Percentiles rank a stretch among this genome's conserved stretches.
phyloP scores from a whole-genome alignment of 148 eudicot genomes.

The Rhododendron kiyosumense region DNA sequence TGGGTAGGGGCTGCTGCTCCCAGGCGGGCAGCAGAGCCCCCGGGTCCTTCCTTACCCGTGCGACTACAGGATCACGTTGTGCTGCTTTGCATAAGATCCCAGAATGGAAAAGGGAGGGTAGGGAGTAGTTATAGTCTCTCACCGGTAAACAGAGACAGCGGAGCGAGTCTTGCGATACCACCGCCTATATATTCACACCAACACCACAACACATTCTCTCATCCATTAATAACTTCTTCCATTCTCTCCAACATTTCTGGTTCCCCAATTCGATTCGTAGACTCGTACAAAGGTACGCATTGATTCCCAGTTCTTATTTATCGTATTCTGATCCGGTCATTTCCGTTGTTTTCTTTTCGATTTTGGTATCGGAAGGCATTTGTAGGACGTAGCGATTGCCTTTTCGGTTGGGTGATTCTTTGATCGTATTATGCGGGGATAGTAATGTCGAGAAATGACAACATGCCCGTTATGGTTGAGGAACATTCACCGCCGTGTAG shows the following conservation, averaged over 20 bases:
- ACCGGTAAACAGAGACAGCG: background rate
- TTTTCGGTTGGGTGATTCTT: background rate
- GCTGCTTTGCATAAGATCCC: background rate
- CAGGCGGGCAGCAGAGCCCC: too few relatives aligned
- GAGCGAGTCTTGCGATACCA: slow-evolving; percentile 1
- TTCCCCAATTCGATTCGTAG: background rate
- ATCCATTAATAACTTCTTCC: background rate
- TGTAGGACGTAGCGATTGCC: background rate
- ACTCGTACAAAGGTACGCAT: background rate
- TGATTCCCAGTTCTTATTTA: background rate
- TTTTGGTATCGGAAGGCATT: background rate
- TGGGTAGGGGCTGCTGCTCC: too few relatives aligned
- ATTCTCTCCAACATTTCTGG: background rate
- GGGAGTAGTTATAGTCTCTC: background rate
- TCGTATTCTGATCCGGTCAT: background rate
- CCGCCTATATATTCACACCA: background rate
- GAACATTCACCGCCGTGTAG: background rate
- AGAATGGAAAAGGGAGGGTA: background rate
- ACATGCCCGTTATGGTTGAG: background rate
- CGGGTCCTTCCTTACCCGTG: too few relatives aligned
- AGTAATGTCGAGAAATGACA: background rate
- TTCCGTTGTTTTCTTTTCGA: background rate
- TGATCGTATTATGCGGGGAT: background rate
- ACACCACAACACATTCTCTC: background rate
- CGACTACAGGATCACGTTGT: background rate